Evolutionary conservation across 2,329 filamentous ascomycete genomes (phyloP).

Genomic region (Pseudogymnoascus sp.): DNA sequence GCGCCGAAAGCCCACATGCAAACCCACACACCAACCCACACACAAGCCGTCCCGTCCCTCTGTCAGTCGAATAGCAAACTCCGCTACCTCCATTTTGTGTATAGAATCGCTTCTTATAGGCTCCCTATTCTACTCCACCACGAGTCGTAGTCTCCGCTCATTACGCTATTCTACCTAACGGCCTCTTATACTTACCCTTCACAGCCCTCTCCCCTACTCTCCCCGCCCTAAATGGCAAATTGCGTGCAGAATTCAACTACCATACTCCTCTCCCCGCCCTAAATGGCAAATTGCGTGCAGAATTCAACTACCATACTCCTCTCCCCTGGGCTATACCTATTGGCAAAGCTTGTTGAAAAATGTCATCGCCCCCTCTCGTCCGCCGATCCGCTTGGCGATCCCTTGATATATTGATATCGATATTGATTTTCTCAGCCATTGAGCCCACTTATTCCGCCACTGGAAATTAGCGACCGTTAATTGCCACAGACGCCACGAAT

Average conservation of each 20-base stretch:
- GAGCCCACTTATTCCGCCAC: conserved; percentile 5
- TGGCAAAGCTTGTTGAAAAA: conserved; percentile 2
- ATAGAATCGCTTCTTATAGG: not conserved
- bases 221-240: not conserved
- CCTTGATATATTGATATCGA: not conserved
- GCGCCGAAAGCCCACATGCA: not conserved
- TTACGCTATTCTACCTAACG: not conserved
- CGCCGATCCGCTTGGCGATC: not conserved
- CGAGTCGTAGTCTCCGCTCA: too few species aligned
- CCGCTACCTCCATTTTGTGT: not conserved
- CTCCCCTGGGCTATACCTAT: not conserved
- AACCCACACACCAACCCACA: not conserved
- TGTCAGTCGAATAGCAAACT: not conserved
- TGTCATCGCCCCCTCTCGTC: not conserved
- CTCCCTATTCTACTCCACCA: not conserved
- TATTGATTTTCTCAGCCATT: not conserved
- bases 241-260: not conserved
- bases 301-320: not conserved
- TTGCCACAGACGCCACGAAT: not conserved
- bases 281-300: not conserved
- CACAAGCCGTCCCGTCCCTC: not conserved
- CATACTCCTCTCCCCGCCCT: not conserved
- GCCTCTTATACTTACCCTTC: not conserved
- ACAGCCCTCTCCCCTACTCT: not conserved
- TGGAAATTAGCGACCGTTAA: conserved; percentile 3